phyloP scores from a whole-genome alignment of 768 basidiomycete species.

The Rhodosporidiobolus sp. region DNA sequence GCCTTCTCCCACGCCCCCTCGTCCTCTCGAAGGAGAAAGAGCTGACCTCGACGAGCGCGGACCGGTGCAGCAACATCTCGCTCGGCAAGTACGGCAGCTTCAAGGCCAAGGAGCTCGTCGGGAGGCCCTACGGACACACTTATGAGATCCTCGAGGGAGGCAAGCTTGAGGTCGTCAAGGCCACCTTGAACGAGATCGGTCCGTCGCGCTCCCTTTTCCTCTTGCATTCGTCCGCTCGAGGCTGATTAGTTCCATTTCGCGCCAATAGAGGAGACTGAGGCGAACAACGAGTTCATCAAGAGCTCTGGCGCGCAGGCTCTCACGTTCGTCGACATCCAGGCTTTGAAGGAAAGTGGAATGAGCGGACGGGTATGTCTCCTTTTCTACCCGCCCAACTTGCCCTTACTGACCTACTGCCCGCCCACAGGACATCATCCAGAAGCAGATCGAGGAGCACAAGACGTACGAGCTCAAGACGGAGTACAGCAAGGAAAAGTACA shows the following conservation, averaged over 20 bases:
- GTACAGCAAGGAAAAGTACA: conserved; percentile 98
- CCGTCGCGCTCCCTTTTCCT: conserved; percentile 47
- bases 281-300: conserved; percentile 86
- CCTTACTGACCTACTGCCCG: background rate
- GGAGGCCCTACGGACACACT: conserved; percentile 78
- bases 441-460: conserved; percentile 87
- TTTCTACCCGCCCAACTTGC: too few relatives aligned
- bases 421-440: conserved; percentile 86
- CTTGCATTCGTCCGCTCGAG: background rate
- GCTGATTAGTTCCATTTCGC: too few relatives aligned
- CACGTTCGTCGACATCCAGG: conserved; percentile 76
- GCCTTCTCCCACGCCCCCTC: background rate
- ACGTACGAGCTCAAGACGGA: conserved; percentile 93
- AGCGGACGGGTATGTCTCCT: conserved; percentile 54
- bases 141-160: conserved; percentile 74
- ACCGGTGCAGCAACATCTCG: conserved; percentile 59
- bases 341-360: conserved; percentile 73
- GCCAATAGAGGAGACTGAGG: conserved; percentile 76
- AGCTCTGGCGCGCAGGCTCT: conserved; percentile 68
- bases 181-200: conserved; percentile 76
- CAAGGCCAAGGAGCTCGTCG: conserved; percentile 65
- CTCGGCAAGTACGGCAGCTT: conserved; percentile 87
- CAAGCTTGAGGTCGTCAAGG: conserved; percentile 62
- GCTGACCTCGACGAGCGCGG: background rate
- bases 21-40: background rate